These are phyloP conservation scores for Nicotiana sylvestris DNA, from an alignment of 257 asterid genomes.

Conservation along the genomic window DNA sequence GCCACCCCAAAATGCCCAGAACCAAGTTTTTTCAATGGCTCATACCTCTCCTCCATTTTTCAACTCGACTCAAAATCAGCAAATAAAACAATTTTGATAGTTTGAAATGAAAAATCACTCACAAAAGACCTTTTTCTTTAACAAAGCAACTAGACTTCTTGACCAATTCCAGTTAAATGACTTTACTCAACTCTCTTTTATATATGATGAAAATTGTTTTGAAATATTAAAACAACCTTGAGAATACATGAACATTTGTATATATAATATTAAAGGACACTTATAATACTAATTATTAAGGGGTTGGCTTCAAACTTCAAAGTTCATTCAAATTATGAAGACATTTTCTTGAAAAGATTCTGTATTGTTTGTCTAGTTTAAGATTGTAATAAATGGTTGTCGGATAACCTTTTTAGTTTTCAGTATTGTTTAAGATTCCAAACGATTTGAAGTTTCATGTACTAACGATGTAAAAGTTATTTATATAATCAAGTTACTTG, in stretches of 20 bases:
- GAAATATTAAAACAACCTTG: no score
- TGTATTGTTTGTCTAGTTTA: neutral
- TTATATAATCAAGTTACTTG: no score
- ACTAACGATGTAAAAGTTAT: no score
- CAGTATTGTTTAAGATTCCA: no score
- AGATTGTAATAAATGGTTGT: neutral
- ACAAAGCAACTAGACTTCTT: no score
- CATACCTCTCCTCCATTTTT: constrained; percentile 38
- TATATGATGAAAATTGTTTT: no score
- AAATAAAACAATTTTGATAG: neutral
- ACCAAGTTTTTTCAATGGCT: constrained; percentile 40
- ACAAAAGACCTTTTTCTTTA: no score
- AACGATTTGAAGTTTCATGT: no score
- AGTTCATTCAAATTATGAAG: neutral
- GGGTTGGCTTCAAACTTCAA: neutral
- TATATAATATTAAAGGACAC: no score
- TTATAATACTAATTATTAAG: neutral
- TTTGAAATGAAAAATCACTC: neutral
- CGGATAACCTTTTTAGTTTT: neutral
- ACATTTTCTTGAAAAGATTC: neutral
- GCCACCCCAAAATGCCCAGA: constrained; percentile 46
- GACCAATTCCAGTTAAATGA: neutral
- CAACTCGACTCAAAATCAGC: neutral
- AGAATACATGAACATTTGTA: neutral
- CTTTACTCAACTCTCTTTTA: neutral